A percentile compares a stretch with the other conserved stretches of the same genome.
phyloP scores from a whole-genome alignment of 169 alveolate genomes.

The Perkinsus chesapeaki region DNA sequence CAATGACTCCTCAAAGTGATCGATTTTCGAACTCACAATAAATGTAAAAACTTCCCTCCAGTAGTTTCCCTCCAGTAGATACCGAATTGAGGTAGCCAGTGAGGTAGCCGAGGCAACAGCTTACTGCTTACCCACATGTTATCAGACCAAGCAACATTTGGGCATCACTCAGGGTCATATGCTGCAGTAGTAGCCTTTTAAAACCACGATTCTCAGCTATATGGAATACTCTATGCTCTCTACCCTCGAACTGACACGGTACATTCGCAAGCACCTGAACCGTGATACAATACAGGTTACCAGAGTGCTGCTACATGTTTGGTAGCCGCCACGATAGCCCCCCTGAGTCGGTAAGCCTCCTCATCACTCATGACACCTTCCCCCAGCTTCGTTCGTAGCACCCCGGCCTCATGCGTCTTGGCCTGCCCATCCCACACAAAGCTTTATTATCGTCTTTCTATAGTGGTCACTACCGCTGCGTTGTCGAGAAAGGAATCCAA shows the following conservation, averaged over 20 bases:
- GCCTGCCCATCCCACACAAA: not conserved
- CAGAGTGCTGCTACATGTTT: not conserved
- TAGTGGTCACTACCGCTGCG: not conserved
- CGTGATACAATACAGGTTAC: not conserved
- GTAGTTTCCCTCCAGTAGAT: no score
- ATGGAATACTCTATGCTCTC: not conserved
- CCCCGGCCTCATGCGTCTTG: not conserved
- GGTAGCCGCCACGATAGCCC: not conserved
- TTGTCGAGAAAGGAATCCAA: not conserved
- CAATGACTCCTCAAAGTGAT: no score
- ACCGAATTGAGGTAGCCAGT: not conserved
- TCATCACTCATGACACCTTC: not conserved
- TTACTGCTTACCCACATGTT: not conserved
- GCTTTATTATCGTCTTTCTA: not conserved
- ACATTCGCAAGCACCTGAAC: not conserved
- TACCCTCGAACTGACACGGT: not conserved
- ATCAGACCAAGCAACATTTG: not conserved
- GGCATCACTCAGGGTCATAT: not conserved
- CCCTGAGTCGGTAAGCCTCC: not conserved
- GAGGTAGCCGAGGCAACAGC: not conserved
- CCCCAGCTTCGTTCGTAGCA: not conserved
- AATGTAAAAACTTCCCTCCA: no score
- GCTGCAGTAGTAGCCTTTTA: not conserved
- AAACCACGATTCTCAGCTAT: not conserved
- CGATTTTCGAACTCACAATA: no score